Evolutionary conservation across 345 rosid genomes (phyloP), one percentile per base, ranked within the genome.

Genomic region (Salix arbutifolia): DNA sequence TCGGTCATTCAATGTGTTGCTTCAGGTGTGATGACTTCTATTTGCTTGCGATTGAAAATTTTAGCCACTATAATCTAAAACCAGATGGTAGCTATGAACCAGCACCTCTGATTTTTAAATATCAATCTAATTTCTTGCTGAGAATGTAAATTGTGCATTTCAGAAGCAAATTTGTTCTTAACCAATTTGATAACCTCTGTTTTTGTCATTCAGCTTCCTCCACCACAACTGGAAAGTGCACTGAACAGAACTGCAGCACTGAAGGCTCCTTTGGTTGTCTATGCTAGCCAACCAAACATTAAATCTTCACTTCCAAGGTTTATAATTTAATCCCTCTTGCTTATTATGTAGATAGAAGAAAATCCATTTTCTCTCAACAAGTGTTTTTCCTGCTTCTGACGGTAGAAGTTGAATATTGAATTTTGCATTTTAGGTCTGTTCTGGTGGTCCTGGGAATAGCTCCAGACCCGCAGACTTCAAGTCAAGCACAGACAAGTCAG

Each of bases 171-270:
- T 50, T 28, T 26, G 40, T 70, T 50, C 35, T 31, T 65, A 40
- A 58, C 56, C 42, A 76, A 48, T 42, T 67, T 76, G 58, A 79
- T 58, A 14, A 17, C n/a, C 18, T 17, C 9, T 73, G 40, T 40
- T 78, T 67, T 64, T 65, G 58, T 78, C 62, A 73, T 74, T 74
- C 91, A 93, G 99, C 88, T 96, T 73, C 99, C 99, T 84, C 89
- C 99, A 26, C 91, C 92, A 35, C 99, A 93, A 79, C 85, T 96
- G 65, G 98, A 88, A 86, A 93, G 88, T 82, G 98, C 98, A 75
- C 83, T 96, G 89, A 88, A 89, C 80, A 89, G 88, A 80, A 86
- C 83, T 26, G 73, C 89, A 1, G 87, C 87, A 21, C 86, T 96
- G 52, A 92, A 86, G 82, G 92, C 92, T 82, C 98, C 97, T 74